Conservation (phyloP, 768 basidiomycete species). For the Amanita subjunquillea region DNA sequence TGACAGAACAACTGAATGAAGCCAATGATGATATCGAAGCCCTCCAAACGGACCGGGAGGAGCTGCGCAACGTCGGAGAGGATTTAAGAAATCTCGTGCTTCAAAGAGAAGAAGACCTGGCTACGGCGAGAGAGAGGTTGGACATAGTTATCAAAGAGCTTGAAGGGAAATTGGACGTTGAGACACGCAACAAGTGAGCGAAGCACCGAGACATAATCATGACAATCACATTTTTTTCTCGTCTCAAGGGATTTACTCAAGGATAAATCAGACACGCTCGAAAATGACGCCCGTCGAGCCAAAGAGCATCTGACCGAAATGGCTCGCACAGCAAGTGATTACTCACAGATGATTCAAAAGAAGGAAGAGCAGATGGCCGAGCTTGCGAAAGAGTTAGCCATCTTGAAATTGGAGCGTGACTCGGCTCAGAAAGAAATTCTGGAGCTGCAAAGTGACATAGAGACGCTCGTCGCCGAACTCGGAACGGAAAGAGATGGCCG, state of each 20-base stretch:
- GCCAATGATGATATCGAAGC: slow-evolving; percentile 51
- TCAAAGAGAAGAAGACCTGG: slow-evolving; percentile 75
- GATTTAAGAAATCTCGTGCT: slow-evolving; percentile 59
- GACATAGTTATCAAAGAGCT: slow-evolving; percentile 56
- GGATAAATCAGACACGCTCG: slow-evolving; percentile 47
- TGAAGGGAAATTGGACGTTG: slow-evolving; percentile 58
- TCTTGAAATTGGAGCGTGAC: slow-evolving; percentile 43
- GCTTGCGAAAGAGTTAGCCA: slow-evolving; percentile 42
- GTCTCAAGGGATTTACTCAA: slow-evolving; percentile 50
- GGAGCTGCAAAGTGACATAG: slow-evolving; percentile 62
- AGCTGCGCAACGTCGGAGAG: slow-evolving; percentile 53
- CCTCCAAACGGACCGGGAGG: slow-evolving; percentile 47
- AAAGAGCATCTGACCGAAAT: slow-evolving; percentile 75
- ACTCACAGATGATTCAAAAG: slow-evolving; percentile 62
- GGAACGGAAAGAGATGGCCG: slow-evolving; percentile 47
- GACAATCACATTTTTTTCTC: neutral
- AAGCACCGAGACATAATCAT: neutral
- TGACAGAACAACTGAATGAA: slow-evolving; percentile 44
- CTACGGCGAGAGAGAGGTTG: slow-evolving; percentile 64
- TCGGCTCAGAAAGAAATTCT: slow-evolving; percentile 46
- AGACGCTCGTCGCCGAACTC: slow-evolving; percentile 53
- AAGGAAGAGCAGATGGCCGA: slow-evolving; percentile 64
- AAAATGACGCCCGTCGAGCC: slow-evolving; percentile 56
- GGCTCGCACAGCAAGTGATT: slow-evolving; percentile 66
- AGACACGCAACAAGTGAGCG: slow-evolving; percentile 53